These are phyloP conservation scores for Phytophthora syringae DNA, from an alignment of 352 stramenopile species.

Conservation along the genomic window DNA sequence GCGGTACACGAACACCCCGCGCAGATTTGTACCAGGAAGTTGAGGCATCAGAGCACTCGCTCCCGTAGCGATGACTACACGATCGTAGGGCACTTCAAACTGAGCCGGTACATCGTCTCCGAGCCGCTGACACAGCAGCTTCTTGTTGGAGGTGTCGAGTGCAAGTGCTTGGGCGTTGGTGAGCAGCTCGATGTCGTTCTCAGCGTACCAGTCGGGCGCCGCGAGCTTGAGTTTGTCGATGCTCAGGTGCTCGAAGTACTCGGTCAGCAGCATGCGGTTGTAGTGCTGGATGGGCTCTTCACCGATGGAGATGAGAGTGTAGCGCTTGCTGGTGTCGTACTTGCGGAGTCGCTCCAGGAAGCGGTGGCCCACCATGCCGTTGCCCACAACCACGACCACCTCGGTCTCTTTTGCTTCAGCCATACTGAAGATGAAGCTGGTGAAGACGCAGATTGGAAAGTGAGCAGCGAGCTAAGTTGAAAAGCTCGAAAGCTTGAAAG, in stretches of 20 bases:
- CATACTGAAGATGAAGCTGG: slow-evolving; percentile 19
- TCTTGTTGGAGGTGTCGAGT: slow-evolving; percentile 83
- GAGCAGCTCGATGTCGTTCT: slow-evolving; percentile 81
- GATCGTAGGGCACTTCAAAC: slow-evolving; percentile 83
- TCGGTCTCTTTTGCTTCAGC: slow-evolving; percentile 36
- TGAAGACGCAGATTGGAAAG: slow-evolving; percentile 25
- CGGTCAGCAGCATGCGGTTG: slow-evolving; percentile 93
- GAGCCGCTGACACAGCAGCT: slow-evolving; percentile 52
- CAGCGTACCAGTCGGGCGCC: slow-evolving; percentile 84
- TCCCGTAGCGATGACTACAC: slow-evolving; percentile 90
- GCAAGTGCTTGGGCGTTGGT: slow-evolving; percentile 76
- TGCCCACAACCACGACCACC: slow-evolving; percentile 90
- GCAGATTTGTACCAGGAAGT: slow-evolving; percentile 81
- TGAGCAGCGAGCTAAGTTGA: slow-evolving; percentile 12
- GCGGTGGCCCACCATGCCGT: slow-evolving; percentile 92
- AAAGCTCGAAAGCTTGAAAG: background rate
- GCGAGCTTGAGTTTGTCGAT: slow-evolving; percentile 88
- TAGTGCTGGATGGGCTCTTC: slow-evolving; percentile 92
- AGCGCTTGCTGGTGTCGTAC: slow-evolving; percentile 64
- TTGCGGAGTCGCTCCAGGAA: slow-evolving; percentile 86
- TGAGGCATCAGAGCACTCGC: slow-evolving; percentile 88
- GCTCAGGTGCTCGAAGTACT: slow-evolving; percentile 93
- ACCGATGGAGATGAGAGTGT: slow-evolving; percentile 90
- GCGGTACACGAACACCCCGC: slow-evolving; percentile 94
- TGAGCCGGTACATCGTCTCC: slow-evolving; percentile 35